Evolutionary conservation across 805 yeast genomes (phyloP).

Genomic region (Allodekkera sacchari): DNA sequence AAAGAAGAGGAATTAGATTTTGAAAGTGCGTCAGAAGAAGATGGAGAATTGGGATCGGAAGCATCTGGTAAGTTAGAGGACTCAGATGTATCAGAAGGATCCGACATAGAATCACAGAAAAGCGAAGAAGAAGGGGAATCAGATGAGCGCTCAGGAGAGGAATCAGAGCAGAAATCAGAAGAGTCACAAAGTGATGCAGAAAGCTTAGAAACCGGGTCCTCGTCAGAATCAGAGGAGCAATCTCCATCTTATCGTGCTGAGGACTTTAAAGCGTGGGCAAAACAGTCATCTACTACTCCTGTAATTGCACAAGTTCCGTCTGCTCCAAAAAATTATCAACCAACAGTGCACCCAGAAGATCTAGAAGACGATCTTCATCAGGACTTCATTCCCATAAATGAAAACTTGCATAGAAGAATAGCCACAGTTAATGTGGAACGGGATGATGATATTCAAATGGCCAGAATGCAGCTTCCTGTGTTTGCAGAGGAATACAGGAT

Average conservation of each 20-base stretch:
- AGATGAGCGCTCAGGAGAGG: constrained; percentile 23
- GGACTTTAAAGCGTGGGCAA: constrained; percentile 87
- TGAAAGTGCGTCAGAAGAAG: constrained; percentile 24
- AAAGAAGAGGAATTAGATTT: constrained; percentile 60
- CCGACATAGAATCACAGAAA: constrained; percentile 25
- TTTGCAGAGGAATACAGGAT: constrained; percentile 83
- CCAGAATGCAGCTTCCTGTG: constrained; percentile 75
- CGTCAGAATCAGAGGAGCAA: constrained; percentile 34
- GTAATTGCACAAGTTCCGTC: constrained; percentile 56
- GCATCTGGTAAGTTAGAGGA: constrained; percentile 25
- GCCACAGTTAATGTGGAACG: constrained; percentile 63
- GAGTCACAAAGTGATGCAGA: too few relatives aligned
- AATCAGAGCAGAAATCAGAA: constrained; percentile 26
- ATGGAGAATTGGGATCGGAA: constrained; percentile 23
- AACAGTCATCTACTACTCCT: too few relatives aligned
- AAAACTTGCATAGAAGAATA: constrained; percentile 46
- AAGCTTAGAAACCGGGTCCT: too few relatives aligned
- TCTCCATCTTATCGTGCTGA: constrained; percentile 44
- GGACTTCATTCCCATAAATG: constrained; percentile 49
- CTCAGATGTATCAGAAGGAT: constrained; percentile 27
- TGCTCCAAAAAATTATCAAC: constrained; percentile 47
- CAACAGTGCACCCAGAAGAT: constrained; percentile 62
- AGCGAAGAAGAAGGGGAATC: constrained; percentile 22
- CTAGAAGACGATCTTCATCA: constrained; percentile 59
- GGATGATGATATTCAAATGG: constrained; percentile 53